phyloP scores from a whole-genome alignment of 1,139 yeast genomes.

The Blastobotrys arbuscula region DNA sequence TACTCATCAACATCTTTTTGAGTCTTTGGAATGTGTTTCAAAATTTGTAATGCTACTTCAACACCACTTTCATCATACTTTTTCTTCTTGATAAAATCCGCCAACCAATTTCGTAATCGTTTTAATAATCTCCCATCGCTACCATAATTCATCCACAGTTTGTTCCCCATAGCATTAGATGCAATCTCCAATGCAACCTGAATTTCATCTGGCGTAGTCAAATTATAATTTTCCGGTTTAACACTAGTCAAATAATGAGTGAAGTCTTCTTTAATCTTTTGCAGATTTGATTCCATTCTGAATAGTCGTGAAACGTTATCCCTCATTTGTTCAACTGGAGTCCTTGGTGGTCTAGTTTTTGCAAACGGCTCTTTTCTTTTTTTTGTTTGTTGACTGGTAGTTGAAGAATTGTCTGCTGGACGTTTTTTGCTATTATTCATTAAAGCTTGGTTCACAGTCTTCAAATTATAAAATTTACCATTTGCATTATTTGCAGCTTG shows the following conservation, averaged over 20 bases:
- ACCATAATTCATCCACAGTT: constrained; percentile 25
- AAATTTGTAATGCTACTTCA: constrained; percentile 18
- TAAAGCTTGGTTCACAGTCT: too few relatives aligned
- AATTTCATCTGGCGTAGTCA: constrained; percentile 24
- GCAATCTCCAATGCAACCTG: constrained; percentile 23
- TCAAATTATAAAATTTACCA: too few relatives aligned
- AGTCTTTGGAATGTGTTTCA: constrained; percentile 22
- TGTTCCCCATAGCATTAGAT: constrained; percentile 14
- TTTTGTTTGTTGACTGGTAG: background rate
- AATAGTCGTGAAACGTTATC: constrained; percentile 61
- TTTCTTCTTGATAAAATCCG: constrained; percentile 17
- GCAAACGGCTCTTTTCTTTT: background rate
- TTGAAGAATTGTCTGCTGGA: background rate
- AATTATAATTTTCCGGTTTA: constrained; percentile 21
- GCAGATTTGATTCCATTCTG: constrained; percentile 40
- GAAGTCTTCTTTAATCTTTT: constrained; percentile 9
- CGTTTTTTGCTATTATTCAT: background rate
- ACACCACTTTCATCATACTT: constrained; percentile 15
- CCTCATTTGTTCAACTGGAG: constrained; percentile 39
- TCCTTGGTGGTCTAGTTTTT: background rate
- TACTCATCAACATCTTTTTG: constrained; percentile 21
- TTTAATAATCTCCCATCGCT: constrained; percentile 20
- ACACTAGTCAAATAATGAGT: constrained; percentile 13
- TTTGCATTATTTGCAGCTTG: too few relatives aligned
- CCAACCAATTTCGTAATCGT: constrained; percentile 32